Evolutionary conservation across 257 asterid species (phyloP).

Genomic region (Przewalskia tangutica): DNA sequence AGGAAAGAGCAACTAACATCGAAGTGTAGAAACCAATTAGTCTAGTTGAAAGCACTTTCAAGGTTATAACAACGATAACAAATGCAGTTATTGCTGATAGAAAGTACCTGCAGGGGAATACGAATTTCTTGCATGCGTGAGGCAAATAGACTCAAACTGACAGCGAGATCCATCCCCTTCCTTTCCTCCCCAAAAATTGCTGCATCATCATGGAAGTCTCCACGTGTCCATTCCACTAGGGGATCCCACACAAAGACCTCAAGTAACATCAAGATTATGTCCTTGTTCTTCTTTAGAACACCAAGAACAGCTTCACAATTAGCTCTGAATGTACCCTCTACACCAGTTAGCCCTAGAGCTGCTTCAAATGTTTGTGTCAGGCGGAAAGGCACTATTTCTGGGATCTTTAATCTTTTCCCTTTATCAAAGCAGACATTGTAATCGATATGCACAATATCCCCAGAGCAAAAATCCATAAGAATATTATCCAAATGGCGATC

Average conservation of each 20-base stretch:
- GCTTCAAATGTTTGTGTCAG: conserved; percentile 95
- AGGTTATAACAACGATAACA: not conserved
- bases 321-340: conserved; percentile 90
- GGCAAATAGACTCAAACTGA: conserved; percentile 92
- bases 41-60: not conserved
- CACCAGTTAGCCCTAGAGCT: conserved; percentile 89
- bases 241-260: conserved; percentile 99
- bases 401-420: conserved; percentile 89
- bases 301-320: conserved; percentile 92
- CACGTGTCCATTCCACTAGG: conserved; percentile 98
- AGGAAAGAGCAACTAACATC: not conserved
- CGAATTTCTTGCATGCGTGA: conserved; percentile 98
- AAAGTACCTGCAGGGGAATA: conserved; percentile 82
- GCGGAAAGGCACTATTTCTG: conserved; percentile 99
- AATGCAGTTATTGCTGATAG: not conserved
- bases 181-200: conserved; percentile 99
- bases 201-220: conserved; percentile 96
- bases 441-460: conserved; percentile 93
- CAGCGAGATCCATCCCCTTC: conserved; percentile 99
- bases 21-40: not conserved
- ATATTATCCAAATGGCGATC: conserved; percentile 98
- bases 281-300: conserved; percentile 87
- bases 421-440: conserved; percentile 99
- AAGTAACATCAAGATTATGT: conserved; percentile 75
- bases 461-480: conserved; percentile 83